A percentile compares a stretch with the other conserved stretches of the same genome.
These are phyloP conservation scores for Sporothrix brasiliensis DNA, from an alignment of 2,329 filamentous ascomycete genomes.

Conservation along the genomic window DNA sequence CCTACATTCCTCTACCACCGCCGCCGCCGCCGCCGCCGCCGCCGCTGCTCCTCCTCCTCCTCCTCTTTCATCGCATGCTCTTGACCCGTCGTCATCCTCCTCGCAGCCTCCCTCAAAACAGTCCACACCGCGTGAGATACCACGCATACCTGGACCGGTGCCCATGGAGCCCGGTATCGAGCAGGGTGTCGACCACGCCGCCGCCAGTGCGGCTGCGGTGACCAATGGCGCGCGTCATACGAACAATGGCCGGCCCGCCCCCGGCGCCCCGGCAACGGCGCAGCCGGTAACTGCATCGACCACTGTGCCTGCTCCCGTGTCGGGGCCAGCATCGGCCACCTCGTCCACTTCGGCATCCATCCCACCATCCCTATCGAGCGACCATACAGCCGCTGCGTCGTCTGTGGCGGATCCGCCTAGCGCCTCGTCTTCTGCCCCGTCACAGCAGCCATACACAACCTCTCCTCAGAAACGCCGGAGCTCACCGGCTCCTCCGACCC, in stretches of 20 bases:
- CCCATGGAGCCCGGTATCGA: conserved; percentile 40
- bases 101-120: conserved; percentile 18
- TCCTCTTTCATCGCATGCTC: background rate
- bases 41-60: background rate
- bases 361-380: conserved; percentile 12
- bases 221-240: background rate
- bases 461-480: conserved; percentile 49
- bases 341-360: background rate
- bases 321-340: background rate
- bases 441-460: conserved; percentile 30
- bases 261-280: conserved; percentile 20
- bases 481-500: conserved; percentile 45
- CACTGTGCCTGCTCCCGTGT: background rate
- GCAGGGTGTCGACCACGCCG: conserved; percentile 34
- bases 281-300: conserved; percentile 10
- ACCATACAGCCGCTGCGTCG: conserved; percentile 13
- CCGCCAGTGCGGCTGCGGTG: conserved; percentile 3
- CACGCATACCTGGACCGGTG: conserved; percentile 39
- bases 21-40: background rate
- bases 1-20: background rate
- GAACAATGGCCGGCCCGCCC: background rate
- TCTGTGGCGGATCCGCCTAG: background rate
- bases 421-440: background rate
- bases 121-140: conserved; percentile 38
- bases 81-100: background rate